These are phyloP conservation scores for Aspergillus nomiae DNA, from an alignment of 2,329 filamentous ascomycete genomes.

Conservation along the genomic window DNA sequence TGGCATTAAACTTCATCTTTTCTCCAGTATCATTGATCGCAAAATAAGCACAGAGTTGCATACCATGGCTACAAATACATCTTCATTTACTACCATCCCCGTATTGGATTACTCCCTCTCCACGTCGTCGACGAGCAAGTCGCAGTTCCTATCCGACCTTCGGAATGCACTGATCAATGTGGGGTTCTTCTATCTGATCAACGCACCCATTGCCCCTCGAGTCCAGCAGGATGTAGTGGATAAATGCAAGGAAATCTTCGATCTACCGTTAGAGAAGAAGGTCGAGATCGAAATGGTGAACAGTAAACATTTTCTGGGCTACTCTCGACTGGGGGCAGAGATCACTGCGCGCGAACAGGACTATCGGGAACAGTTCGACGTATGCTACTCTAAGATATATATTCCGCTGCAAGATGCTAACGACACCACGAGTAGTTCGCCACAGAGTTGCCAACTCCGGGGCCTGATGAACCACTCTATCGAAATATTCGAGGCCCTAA, in stretches of 20 bases:
- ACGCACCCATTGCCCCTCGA: conserved; percentile 27
- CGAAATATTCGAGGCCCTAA: conserved; percentile 39
- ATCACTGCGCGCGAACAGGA: conserved; percentile 36
- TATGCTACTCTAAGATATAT: conserved; percentile 16
- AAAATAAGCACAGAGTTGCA: not conserved
- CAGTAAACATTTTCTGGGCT: conserved; percentile 41
- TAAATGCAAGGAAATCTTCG: conserved; percentile 48
- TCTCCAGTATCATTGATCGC: not conserved
- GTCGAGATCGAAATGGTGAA: conserved; percentile 51
- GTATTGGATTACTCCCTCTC: conserved; percentile 33
- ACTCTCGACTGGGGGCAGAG: conserved; percentile 37
- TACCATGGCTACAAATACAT: not conserved
- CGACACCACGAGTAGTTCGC: conserved; percentile 29
- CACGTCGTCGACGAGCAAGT: conserved; percentile 22
- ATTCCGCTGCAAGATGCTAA: not conserved
- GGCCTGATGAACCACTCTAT: conserved; percentile 36
- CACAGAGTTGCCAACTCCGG: conserved; percentile 38
- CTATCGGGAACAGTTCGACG: conserved; percentile 41
- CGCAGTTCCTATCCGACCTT: conserved; percentile 30
- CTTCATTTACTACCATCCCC: conserved; percentile 39
- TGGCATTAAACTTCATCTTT: not conserved
- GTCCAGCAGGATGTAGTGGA: conserved; percentile 33
- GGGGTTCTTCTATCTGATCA: conserved; percentile 39
- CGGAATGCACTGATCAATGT: conserved; percentile 38
- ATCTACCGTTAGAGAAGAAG: conserved; percentile 48